Conservation (phyloP, 2,329 filamentous ascomycete genomes). For the Escovopsis sp. region DNA sequence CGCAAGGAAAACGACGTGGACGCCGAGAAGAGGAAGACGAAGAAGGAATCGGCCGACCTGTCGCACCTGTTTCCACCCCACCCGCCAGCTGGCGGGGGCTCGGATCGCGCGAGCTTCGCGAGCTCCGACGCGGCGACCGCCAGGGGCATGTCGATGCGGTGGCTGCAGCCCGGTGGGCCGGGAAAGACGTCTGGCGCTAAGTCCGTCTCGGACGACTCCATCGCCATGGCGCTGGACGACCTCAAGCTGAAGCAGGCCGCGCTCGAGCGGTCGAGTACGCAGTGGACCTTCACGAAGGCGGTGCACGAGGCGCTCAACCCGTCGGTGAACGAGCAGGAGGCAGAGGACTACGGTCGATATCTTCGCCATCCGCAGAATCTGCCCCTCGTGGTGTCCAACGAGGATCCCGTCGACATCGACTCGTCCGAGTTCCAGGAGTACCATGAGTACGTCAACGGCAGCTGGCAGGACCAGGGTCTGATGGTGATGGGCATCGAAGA, state of each 20-base stretch:
- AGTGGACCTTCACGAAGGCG: constrained; percentile 79
- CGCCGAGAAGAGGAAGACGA: constrained; percentile 42
- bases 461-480: constrained; percentile 44
- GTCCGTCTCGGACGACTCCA: constrained; percentile 1
- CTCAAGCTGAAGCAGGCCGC: constrained; percentile 39
- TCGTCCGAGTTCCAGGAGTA: constrained; percentile 64
- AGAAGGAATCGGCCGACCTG: constrained; percentile 48
- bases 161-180: constrained; percentile 40
- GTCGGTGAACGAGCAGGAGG: constrained; percentile 59
- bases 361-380: constrained; percentile 80
- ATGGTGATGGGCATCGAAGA: constrained; percentile 34
- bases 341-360: constrained; percentile 77
- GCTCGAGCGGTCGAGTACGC: constrained; percentile 65
- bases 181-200: constrained; percentile 16
- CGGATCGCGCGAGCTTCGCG: constrained; percentile 26
- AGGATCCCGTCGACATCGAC: constrained; percentile 44
- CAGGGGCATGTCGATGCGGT: constrained; percentile 41
- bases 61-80: constrained; percentile 3
- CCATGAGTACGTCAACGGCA: constrained; percentile 62
- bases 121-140: constrained; percentile 22
- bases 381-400: constrained; percentile 61
- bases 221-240: constrained; percentile 1
- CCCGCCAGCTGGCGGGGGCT: constrained; percentile 14
- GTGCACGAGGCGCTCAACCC: constrained; percentile 78
- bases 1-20: constrained; percentile 49